A percentile compares a stretch with the other conserved stretches of the same genome.
Evolutionary conservation across 768 basidiomycete genomes (phyloP).

Genomic region (Collybia nuda): DNA sequence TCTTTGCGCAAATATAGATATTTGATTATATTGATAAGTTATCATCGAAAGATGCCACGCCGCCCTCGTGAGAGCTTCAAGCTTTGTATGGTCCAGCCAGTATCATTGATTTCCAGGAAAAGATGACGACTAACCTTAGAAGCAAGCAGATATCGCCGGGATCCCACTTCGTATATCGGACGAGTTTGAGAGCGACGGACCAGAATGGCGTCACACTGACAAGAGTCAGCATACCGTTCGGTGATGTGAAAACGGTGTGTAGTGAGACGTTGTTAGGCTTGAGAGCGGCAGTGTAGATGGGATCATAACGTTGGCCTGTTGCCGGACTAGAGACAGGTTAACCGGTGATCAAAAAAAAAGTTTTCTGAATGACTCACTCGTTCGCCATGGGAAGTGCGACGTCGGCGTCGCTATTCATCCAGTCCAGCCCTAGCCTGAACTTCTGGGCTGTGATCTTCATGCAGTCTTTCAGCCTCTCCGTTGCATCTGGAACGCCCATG

Average conservation of each 20-base stretch:
- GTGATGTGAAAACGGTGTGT: conserved; percentile 58
- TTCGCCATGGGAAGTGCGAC: conserved; percentile 65
- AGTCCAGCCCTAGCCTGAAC: conserved; percentile 58
- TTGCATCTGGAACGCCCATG: conserved; percentile 50
- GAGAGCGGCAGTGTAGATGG: conserved; percentile 55
- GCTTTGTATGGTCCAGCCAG: background rate
- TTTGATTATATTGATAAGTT: background rate
- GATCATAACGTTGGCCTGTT: conserved; percentile 45
- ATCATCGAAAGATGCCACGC: background rate
- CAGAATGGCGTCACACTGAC: conserved; percentile 70
- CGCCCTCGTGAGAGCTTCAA: background rate
- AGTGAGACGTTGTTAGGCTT: conserved; percentile 47
- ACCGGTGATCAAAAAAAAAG: background rate
- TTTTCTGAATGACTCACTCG: conserved; percentile 43
- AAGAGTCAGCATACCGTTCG: conserved; percentile 48
- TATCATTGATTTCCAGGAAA: background rate
- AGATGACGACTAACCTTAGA: conserved; percentile 45
- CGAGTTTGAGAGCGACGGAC: conserved; percentile 72
- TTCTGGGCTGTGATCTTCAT: conserved; percentile 52
- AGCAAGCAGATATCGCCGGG: conserved; percentile 67
- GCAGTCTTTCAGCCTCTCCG: conserved; percentile 52
- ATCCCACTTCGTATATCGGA: conserved; percentile 63
- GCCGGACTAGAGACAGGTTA: conserved; percentile 13
- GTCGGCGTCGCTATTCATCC: conserved; percentile 80
- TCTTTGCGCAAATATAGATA: background rate